A percentile compares a stretch with the other conserved stretches of the same genome.
phyloP scores from a whole-genome alignment of 140 eudicot species.

The Oenanthe javanica region DNA sequence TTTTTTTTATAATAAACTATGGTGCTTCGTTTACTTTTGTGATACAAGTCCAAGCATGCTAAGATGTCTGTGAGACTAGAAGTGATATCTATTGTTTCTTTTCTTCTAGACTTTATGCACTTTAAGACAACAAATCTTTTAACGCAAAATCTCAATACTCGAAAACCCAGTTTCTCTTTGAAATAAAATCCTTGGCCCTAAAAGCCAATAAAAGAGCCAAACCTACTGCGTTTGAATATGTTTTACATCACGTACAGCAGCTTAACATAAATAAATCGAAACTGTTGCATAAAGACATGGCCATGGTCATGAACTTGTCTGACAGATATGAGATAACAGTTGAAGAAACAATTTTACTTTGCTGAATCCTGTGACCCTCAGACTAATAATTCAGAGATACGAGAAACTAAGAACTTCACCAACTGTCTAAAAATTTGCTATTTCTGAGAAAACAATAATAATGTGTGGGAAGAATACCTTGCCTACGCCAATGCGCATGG shows the following conservation, averaged over 20 bases:
- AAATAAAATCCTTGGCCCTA: not conserved
- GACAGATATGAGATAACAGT: not conserved
- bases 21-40: not conserved
- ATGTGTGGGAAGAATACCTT: constrained; percentile 34
- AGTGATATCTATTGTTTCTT: not conserved
- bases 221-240: too few relatives aligned
- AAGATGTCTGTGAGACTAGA: not conserved
- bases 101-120: not conserved
- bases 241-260: not conserved
- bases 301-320: not conserved
- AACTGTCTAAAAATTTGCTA: not conserved
- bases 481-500: constrained; percentile 85
- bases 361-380: not conserved
- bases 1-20: not conserved
- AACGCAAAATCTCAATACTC: not conserved
- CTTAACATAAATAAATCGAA: too few relatives aligned
- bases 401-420: not conserved
- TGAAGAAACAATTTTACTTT: not conserved
- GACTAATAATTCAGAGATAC: not conserved
- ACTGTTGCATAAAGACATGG: not conserved
- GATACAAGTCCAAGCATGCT: not conserved
- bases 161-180: not conserved
- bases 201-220: not conserved
- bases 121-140: not conserved
- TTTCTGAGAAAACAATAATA: not conserved